These are phyloP conservation scores for Botryotinia convoluta DNA, from an alignment of 2,329 filamentous ascomycete species.

Conservation along the genomic window DNA sequence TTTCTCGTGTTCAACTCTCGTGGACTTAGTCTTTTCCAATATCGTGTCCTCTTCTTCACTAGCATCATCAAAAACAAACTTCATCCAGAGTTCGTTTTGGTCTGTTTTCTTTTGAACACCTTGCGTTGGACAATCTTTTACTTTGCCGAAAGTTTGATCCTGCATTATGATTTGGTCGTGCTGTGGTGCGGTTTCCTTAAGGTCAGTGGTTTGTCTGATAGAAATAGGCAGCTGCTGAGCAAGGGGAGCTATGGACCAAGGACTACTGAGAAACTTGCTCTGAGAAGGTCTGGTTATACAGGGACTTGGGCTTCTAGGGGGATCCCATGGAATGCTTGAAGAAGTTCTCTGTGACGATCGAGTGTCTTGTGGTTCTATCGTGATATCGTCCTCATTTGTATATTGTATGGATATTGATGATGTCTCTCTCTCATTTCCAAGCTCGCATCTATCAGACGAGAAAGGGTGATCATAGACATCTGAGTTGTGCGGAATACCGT, in stretches of 20 bases:
- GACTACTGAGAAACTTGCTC: neutral
- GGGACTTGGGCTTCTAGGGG: neutral
- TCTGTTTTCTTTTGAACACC: neutral
- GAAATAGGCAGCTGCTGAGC: neutral
- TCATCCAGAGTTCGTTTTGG: conserved; percentile 19
- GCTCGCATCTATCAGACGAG: neutral
- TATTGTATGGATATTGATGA: neutral
- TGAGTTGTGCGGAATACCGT: neutral
- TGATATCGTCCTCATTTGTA: neutral
- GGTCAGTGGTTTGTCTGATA: neutral
- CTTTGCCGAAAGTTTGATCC: neutral
- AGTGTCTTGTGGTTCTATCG: neutral
- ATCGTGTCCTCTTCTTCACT: neutral
- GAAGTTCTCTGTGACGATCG: neutral
- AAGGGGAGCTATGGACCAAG: no score
- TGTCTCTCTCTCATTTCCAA: neutral
- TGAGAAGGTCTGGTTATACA: neutral
- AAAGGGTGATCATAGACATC: neutral
- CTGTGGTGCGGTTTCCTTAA: neutral
- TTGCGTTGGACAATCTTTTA: neutral
- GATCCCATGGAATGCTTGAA: conserved; percentile 14
- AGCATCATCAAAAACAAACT: conserved; percentile 14
- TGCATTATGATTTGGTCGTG: neutral
- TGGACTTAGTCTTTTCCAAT: neutral
- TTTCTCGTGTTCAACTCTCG: neutral